Evolutionary conservation across 768 basidiomycete species (phyloP).

Genomic region (Tricholoma terreum): DNA sequence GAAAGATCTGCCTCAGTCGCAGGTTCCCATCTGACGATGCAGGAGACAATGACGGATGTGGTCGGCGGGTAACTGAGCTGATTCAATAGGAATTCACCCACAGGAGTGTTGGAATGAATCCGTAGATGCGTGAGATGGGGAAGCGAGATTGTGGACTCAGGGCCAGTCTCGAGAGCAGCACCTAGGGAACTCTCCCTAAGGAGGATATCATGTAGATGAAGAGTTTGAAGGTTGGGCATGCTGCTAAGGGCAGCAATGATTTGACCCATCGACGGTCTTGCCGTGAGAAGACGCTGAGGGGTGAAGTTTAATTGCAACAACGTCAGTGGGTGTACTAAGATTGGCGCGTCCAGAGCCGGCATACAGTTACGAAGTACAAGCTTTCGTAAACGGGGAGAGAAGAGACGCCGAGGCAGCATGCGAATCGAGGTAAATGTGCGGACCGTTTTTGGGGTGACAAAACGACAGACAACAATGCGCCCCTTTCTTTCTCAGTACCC

Average conservation of each 20-base stretch:
- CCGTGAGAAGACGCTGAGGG: background rate
- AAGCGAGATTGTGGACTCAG: background rate
- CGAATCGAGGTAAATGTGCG: too few relatives aligned
- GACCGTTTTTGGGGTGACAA: too few relatives aligned
- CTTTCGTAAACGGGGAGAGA: conserved; percentile 31
- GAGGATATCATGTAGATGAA: background rate
- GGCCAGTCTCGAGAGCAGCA: background rate
- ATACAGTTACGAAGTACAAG: conserved; percentile 34
- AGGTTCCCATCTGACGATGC: background rate
- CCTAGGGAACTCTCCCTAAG: background rate
- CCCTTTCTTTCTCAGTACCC: too few relatives aligned
- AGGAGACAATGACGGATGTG: background rate
- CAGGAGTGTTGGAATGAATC: background rate
- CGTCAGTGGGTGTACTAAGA: conserved; percentile 33
- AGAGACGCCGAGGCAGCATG: conserved; percentile 23
- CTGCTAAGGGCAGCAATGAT: background rate
- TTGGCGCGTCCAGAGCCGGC: conserved; percentile 32
- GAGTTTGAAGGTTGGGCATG: background rate
- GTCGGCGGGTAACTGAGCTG: background rate
- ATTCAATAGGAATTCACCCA: background rate
- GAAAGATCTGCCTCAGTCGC: background rate
- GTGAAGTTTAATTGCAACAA: conserved; percentile 26
- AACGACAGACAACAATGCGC: too few relatives aligned
- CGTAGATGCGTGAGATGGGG: background rate
- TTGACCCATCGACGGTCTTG: background rate